Conservation (phyloP, 2,329 filamentous ascomycete genomes). For the Harringtonia aguacate region DNA sequence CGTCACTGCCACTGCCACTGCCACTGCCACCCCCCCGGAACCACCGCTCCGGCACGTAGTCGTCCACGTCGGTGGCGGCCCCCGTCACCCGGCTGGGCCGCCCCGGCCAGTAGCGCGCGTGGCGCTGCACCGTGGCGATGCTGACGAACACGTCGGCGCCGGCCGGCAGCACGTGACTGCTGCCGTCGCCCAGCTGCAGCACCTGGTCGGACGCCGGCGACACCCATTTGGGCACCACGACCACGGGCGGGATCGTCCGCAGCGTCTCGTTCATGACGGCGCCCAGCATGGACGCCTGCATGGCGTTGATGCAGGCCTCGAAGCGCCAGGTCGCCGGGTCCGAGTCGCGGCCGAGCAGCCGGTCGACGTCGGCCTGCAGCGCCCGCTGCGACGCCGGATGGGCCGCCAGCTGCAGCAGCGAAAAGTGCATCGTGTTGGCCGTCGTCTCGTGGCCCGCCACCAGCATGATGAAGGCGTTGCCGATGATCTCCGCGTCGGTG, state of each 20-base stretch:
- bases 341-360: conserved; percentile 42
- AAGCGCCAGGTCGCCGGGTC: conserved; percentile 59
- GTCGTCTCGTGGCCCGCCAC: conserved; percentile 76
- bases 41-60: conserved; percentile 67
- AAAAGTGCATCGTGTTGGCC: conserved; percentile 64
- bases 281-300: conserved; percentile 60
- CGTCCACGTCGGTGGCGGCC: conserved; percentile 45
- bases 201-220: conserved; percentile 37
- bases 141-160: conserved; percentile 44
- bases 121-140: conserved; percentile 48
- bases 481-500: conserved; percentile 56
- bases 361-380: conserved; percentile 60
- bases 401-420: conserved; percentile 56
- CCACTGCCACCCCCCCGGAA: conserved; percentile 27
- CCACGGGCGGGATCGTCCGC: conserved; percentile 59
- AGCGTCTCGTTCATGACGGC: conserved; percentile 72
- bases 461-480: conserved; percentile 59
- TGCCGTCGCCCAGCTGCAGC: conserved; percentile 44
- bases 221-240: conserved; percentile 60
- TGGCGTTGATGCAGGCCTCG: conserved; percentile 51
- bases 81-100: conserved; percentile 31
- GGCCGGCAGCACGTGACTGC: conserved; percentile 47
- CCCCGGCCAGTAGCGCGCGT: conserved; percentile 63
- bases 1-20: conserved; percentile 9
- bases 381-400: conserved; percentile 51